Evolutionary conservation across 441 rosid species (phyloP).

Genomic region (Adansonia grandidieri): DNA sequence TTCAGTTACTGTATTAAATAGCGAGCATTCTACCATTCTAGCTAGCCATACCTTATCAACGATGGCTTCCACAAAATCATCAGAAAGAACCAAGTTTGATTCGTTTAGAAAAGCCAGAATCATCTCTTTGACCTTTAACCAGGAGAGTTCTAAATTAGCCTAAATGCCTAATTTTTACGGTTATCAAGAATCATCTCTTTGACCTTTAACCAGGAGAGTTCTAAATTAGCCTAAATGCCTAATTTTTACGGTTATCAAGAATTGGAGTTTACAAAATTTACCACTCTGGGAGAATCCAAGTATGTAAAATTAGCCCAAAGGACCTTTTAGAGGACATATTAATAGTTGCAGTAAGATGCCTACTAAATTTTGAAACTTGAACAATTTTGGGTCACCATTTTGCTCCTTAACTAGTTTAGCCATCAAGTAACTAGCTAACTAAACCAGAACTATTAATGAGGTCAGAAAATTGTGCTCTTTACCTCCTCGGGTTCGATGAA

Average conservation of each 20-base stretch:
- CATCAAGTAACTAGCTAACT: background rate
- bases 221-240: background rate
- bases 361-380: background rate
- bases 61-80: constrained; percentile 45
- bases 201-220: constrained; percentile 33
- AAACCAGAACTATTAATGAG: background rate
- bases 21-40: background rate
- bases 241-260: background rate
- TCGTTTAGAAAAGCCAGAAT: constrained; percentile 46
- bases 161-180: background rate
- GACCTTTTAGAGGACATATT: background rate
- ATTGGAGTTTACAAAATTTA: background rate
- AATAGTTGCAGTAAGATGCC: no score
- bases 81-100: constrained; percentile 44
- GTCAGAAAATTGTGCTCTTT: background rate
- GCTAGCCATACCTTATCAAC: constrained; percentile 41
- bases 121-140: constrained; percentile 46
- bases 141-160: background rate
- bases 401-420: background rate
- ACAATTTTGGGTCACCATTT: background rate
- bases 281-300: background rate
- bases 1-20: background rate
- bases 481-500: constrained; percentile 55
- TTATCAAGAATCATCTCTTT: constrained; percentile 35
- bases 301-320: background rate